Percentiles rank a stretch among this genome's conserved stretches.
phyloP scores from a whole-genome alignment of 164 flowering plant genomes.

The Pachysandra terminalis region DNA sequence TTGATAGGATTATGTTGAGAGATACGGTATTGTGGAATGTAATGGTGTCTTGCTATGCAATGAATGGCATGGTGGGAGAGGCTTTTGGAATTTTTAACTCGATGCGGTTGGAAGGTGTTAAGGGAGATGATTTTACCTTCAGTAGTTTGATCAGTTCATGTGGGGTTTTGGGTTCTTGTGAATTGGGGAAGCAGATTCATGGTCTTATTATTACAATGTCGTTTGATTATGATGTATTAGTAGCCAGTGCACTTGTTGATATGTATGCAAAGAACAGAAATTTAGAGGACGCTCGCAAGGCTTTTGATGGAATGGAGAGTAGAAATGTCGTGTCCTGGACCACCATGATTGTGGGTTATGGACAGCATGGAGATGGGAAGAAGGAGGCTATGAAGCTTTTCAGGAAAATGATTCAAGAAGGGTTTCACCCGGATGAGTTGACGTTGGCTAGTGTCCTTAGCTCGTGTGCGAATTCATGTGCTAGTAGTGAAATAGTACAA shows the following conservation, averaged over 20 bases:
- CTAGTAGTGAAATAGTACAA: conserved; percentile 34
- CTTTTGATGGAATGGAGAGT: conserved; percentile 45
- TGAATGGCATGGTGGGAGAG: conserved; percentile 32
- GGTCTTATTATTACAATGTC: conserved; percentile 34
- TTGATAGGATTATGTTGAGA: conserved; percentile 32
- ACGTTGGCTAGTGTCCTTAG: conserved; percentile 60
- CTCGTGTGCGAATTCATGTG: conserved; percentile 53
- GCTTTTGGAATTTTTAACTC: conserved; percentile 36
- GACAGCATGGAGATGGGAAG: conserved; percentile 45
- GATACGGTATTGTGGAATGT: conserved; percentile 71
- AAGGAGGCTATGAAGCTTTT: conserved; percentile 51
- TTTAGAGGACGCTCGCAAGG: conserved; percentile 43
- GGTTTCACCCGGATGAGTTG: conserved; percentile 48
- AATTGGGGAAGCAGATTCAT: conserved; percentile 53
- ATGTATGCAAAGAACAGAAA: conserved; percentile 51
- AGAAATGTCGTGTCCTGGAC: conserved; percentile 65
- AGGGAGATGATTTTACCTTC: conserved; percentile 53
- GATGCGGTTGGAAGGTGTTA: conserved; percentile 40
- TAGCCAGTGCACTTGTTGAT: conserved; percentile 55
- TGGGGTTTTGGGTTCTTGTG: conserved; percentile 21
- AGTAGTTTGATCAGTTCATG: conserved; percentile 46
- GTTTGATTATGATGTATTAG: conserved; percentile 42
- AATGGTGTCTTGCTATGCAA: conserved; percentile 53
- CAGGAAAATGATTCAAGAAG: conserved; percentile 36
- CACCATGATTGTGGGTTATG: conserved; percentile 66